Conservation (phyloP, 176 grass and related monocot genomes). For the Canna indica region DNA sequence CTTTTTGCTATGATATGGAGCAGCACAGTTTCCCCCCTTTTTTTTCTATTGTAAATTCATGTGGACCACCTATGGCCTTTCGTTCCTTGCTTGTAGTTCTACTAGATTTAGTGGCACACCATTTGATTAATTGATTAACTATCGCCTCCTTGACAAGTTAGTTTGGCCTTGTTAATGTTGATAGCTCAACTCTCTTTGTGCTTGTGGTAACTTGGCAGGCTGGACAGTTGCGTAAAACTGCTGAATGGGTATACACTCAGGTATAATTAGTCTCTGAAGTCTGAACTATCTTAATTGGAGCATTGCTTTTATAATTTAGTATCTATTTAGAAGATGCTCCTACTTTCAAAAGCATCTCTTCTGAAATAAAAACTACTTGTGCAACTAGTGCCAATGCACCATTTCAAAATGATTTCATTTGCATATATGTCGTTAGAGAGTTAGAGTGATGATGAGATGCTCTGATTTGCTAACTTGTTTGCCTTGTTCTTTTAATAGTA, state of each 20-base stretch:
- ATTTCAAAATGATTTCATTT: too few relatives aligned
- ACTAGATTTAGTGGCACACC: neutral
- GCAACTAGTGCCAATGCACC: too few relatives aligned
- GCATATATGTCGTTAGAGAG: too few relatives aligned
- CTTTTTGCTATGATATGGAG: too few relatives aligned
- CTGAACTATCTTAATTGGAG: neutral
- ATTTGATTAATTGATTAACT: neutral
- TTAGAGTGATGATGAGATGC: too few relatives aligned
- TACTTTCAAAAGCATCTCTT: neutral
- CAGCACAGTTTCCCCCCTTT: too few relatives aligned
- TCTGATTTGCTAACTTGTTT: too few relatives aligned
- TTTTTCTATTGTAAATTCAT: neutral
- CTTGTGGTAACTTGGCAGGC: conserved; percentile 32
- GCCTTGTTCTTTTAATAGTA: too few relatives aligned
- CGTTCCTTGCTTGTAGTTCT: neutral
- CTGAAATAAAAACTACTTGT: neutral
- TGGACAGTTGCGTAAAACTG: conserved; percentile 54
- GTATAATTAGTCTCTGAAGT: conserved; percentile 26
- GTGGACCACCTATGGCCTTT: neutral
- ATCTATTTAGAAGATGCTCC: neutral
- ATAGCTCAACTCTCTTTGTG: neutral
- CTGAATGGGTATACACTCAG: conserved; percentile 76
- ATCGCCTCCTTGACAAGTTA: neutral
- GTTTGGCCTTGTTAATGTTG: neutral
- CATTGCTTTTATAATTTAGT: neutral